Evolutionary conservation across 2,329 filamentous ascomycete genomes (phyloP).

Genomic region (Phialocephala subalpina): DNA sequence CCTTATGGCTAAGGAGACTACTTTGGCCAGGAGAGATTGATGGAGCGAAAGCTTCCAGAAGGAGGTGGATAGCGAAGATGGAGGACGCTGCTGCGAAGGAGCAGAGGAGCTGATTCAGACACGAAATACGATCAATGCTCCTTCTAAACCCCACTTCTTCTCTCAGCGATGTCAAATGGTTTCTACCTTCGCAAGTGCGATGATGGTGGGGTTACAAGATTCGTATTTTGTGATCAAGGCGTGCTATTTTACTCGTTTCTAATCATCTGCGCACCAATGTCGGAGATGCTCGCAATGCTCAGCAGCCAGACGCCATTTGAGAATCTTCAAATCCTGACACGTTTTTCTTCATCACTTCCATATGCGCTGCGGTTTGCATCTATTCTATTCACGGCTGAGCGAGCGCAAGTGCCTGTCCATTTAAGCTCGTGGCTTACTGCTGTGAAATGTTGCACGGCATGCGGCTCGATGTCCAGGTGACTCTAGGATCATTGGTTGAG

Average conservation of each 20-base stretch:
- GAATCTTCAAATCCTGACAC: background rate
- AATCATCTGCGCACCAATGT: background rate
- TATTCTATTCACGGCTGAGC: background rate
- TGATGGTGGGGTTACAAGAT: background rate
- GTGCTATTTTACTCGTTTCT: too few relatives aligned
- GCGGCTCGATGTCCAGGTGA: background rate
- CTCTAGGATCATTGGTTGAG: background rate
- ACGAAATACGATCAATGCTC: background rate
- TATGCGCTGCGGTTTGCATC: background rate
- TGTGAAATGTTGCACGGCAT: slow-evolving; percentile 9
- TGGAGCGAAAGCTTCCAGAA: slow-evolving; percentile 25
- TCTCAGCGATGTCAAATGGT: background rate
- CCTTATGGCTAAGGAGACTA: slow-evolving; percentile 72
- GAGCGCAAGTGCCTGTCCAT: background rate
- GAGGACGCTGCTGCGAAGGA: slow-evolving; percentile 5
- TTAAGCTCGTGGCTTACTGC: background rate
- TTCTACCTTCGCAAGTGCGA: background rate
- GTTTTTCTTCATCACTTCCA: too few relatives aligned
- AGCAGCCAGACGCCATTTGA: background rate
- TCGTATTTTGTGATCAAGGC: too few relatives aligned
- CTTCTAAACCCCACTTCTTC: background rate
- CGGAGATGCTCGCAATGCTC: background rate
- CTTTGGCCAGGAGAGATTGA: slow-evolving; percentile 68
- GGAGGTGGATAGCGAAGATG: slow-evolving; percentile 20
- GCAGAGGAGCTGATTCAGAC: background rate